Conservation (phyloP, 345 rosid genomes). For the Gynandropsis gynandra region DNA sequence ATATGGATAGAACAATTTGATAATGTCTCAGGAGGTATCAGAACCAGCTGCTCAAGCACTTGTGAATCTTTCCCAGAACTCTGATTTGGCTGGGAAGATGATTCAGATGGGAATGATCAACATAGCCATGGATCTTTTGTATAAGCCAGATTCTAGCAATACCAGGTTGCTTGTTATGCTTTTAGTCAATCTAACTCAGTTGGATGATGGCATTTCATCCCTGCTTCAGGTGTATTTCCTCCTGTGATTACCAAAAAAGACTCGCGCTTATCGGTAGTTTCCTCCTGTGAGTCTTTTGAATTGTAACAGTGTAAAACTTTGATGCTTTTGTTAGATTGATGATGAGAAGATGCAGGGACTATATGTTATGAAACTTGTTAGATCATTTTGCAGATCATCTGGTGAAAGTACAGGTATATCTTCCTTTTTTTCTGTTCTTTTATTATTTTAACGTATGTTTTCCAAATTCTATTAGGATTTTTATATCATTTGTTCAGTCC, state of each 20-base stretch:
- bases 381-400: constrained; percentile 75
- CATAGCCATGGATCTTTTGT: constrained; percentile 63
- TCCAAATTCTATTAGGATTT: background rate
- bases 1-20: constrained; percentile 1
- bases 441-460: background rate
- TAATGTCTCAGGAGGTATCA: constrained; percentile 57
- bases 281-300: background rate
- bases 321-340: constrained; percentile 40
- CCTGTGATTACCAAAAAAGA: background rate
- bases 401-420: constrained; percentile 44
- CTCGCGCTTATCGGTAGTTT: background rate
- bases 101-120: constrained; percentile 51
- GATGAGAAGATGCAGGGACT: constrained; percentile 75
- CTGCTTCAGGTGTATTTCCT: constrained; percentile 69
- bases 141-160: constrained; percentile 54
- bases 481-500: background rate
- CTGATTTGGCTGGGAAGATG: constrained; percentile 59
- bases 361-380: constrained; percentile 76
- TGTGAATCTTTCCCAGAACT: constrained; percentile 77
- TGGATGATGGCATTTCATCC: constrained; percentile 66
- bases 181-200: constrained; percentile 76
- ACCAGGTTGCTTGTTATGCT: constrained; percentile 72
- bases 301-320: constrained; percentile 8
- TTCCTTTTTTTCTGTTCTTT: constrained; percentile 15
- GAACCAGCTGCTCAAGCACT: constrained; percentile 89